A percentile compares a stretch with the other conserved stretches of the same genome.
Evolutionary conservation across 2,329 filamentous ascomycete species (phyloP).

Genomic region (Aspergillus spinulosporus): DNA sequence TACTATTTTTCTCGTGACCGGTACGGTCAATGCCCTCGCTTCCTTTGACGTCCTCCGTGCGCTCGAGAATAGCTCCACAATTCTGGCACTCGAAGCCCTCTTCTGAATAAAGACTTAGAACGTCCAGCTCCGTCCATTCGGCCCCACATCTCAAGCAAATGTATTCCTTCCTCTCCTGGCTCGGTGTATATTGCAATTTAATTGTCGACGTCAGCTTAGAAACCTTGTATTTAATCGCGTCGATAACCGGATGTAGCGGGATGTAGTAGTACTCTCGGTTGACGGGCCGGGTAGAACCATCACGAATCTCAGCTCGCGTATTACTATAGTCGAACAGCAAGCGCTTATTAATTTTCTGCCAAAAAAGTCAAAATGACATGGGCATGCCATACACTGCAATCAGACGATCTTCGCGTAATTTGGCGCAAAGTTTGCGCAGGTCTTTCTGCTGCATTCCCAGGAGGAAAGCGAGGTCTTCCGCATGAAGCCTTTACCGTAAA

Average conservation of each 20-base stretch:
- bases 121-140: conserved; percentile 88
- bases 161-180: conserved; percentile 87
- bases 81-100: conserved; percentile 80
- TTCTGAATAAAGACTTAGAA: conserved; percentile 69
- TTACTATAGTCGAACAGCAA: conserved; percentile 49
- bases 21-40: conserved; percentile 46
- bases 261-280: conserved; percentile 96
- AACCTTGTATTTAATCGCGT: conserved; percentile 93
- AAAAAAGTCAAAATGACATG: conserved; percentile 1
- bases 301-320: conserved; percentile 73
- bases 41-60: conserved; percentile 48
- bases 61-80: conserved; percentile 58
- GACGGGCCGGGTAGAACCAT: conserved; percentile 77
- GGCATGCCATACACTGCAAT: conserved; percentile 66
- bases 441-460: conserved; percentile 90
- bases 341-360: conserved; percentile 8
- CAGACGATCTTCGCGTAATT: conserved; percentile 81
- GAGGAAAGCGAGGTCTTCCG: conserved; percentile 82
- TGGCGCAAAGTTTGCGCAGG: conserved; percentile 83
- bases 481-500: conserved; percentile 61
- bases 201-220: conserved; percentile 86
- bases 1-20: conserved; percentile 52
- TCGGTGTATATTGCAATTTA: conserved; percentile 76
- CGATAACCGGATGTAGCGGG: conserved; percentile 89
- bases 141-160: conserved; percentile 77